phyloP scores from a whole-genome alignment of 768 basidiomycete genomes.

The Strobilomyces echinocephalus region DNA sequence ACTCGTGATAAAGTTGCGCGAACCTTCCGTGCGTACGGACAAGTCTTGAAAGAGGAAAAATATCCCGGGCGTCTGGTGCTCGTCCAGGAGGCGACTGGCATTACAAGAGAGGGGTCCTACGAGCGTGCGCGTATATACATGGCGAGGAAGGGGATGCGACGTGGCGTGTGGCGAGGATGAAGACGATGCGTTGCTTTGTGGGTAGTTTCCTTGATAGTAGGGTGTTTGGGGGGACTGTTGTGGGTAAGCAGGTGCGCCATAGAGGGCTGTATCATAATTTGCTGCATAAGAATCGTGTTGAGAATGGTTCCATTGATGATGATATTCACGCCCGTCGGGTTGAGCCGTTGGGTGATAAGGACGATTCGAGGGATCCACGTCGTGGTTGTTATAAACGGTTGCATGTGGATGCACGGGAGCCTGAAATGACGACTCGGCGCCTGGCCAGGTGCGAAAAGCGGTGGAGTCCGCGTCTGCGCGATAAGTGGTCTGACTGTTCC shows the following conservation, averaged over 20 bases:
- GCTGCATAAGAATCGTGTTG: conserved; percentile 24
- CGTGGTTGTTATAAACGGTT: conserved; percentile 23
- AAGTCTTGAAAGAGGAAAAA: conserved; percentile 96
- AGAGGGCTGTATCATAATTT: conserved; percentile 22
- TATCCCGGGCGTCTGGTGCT: conserved; percentile 80
- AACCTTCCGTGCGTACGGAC: conserved; percentile 90
- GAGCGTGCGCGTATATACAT: conserved; percentile 80
- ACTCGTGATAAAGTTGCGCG: conserved; percentile 26
- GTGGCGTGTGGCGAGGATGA: conserved; percentile 28
- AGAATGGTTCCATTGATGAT: conserved; percentile 28
- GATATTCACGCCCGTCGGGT: conserved; percentile 36
- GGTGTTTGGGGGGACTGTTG: conserved; percentile 29
- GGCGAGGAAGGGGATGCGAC: conserved; percentile 50
- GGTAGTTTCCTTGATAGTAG: conserved; percentile 26
- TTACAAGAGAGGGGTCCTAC: conserved; percentile 87
- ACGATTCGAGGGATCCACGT: conserved; percentile 40
- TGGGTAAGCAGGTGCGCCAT: conserved; percentile 23
- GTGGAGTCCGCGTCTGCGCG: conserved; percentile 30
- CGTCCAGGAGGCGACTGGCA: conserved; percentile 79
- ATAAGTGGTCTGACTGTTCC: conserved; percentile 23
- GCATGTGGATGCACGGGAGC: conserved; percentile 24
- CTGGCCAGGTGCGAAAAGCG: conserved; percentile 50
- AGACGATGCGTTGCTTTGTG: conserved; percentile 22
- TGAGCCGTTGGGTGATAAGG: conserved; percentile 30
- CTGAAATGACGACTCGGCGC: conserved; percentile 37